Percentiles rank a stretch among this genome's conserved stretches.
phyloP scores from a whole-genome alignment of 2,329 filamentous ascomycete species.

The Neopestalotiopsis sp. region DNA sequence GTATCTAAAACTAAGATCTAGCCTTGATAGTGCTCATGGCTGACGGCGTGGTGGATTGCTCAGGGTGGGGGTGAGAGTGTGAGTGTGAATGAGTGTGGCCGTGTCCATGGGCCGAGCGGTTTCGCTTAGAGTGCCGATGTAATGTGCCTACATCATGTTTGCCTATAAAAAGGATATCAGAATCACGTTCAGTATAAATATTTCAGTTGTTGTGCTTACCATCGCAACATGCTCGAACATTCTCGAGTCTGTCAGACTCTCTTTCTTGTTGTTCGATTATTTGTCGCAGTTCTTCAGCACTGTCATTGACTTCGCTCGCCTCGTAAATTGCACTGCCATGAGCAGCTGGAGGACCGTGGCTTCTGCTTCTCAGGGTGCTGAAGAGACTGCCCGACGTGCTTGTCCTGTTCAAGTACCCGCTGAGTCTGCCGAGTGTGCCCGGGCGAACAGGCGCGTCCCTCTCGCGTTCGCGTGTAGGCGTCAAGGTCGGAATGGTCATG shows the following conservation, averaged over 20 bases:
- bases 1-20: conserved; percentile 25
- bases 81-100: conserved; percentile 40
- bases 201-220: conserved; percentile 61
- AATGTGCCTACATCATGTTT: conserved; percentile 76
- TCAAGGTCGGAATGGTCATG: conserved; percentile 61
- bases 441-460: conserved; percentile 35
- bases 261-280: conserved; percentile 80
- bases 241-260: conserved; percentile 83
- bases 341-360: conserved; percentile 42
- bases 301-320: conserved; percentile 71
- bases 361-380: conserved; percentile 58
- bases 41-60: conserved; percentile 40
- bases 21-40: conserved; percentile 42
- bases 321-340: conserved; percentile 54
- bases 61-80: conserved; percentile 26
- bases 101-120: conserved; percentile 41
- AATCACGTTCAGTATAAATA: neutral
- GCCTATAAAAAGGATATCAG: conserved; percentile 48
- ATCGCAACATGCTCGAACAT: conserved; percentile 96
- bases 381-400: conserved; percentile 54
- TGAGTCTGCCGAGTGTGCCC: conserved; percentile 62
- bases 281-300: conserved; percentile 80
- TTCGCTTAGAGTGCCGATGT: conserved; percentile 51
- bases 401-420: conserved; percentile 60
- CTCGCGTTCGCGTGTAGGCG: conserved; percentile 52